Evolutionary conservation across 306 rosid genomes (phyloP).

Genomic region (Alnus rubra): DNA sequence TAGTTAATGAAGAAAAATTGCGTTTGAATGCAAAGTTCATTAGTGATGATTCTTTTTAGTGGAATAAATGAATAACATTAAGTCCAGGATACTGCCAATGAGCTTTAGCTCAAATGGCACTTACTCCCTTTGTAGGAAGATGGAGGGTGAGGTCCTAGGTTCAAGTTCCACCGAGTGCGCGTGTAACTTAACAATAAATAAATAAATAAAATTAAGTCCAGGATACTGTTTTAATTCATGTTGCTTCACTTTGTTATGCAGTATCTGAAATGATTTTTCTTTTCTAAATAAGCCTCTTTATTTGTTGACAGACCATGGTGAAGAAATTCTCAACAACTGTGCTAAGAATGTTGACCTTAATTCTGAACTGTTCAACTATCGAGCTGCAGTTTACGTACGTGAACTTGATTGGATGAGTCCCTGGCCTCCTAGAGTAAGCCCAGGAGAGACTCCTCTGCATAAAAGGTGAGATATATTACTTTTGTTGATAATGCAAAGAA

Average conservation of each 20-base stretch:
- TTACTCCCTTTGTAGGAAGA: no score
- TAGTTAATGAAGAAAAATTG: not conserved
- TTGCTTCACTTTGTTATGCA: not conserved
- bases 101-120: no score
- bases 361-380: slow-evolving; percentile 44
- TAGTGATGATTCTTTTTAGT: not conserved
- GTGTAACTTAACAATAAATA: no score
- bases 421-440: slow-evolving; percentile 71
- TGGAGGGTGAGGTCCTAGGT: no score
- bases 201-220: not conserved
- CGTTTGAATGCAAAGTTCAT: not conserved
- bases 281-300: slow-evolving; percentile 15
- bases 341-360: slow-evolving; percentile 69
- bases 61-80: no score
- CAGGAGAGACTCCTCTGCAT: slow-evolving; percentile 37
- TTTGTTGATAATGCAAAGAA: not conserved
- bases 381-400: slow-evolving; percentile 54
- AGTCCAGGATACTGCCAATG: not conserved
- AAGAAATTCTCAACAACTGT: slow-evolving; percentile 79
- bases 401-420: slow-evolving; percentile 83
- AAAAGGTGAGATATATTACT: slow-evolving; percentile 46
- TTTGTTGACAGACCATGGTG: slow-evolving; percentile 69
- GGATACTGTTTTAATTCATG: slow-evolving; percentile 9
- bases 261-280: slow-evolving; percentile 8
- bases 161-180: no score